Evolutionary conservation across 2,329 filamentous ascomycete species (phyloP), one percentile per base, ranked within the genome.

Genomic region (Venturia asperata): DNA sequence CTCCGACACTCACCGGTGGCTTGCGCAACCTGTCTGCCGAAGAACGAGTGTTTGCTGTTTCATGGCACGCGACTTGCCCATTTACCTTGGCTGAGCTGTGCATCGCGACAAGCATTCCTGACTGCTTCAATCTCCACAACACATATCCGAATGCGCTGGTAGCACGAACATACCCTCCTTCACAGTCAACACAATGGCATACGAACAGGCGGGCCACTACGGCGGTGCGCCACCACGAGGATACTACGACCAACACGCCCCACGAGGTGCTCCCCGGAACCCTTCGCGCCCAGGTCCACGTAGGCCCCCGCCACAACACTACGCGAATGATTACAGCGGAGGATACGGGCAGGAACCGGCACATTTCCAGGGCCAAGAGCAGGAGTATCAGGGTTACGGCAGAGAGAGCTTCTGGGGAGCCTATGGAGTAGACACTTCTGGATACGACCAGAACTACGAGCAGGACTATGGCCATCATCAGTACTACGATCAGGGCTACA

Each of bases 151-250:
- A 37, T 45, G 17, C 24, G 13, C 27, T 19, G n/a, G 61, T 39
- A 63, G 39, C 43, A 34, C 42, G 21, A 19, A 34, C n/a, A 34
- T 13, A 34, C 45, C 24, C 41, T 52, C 61, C n/a, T 42, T 52
- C 61, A 45, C 42, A 34, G 39, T 30, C 27, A n/a, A n/a, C 69
- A 67, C 66, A 66, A 78, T 78, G 76, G 76, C 76, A 30, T 76
- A 78, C 69, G 75, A 77, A 68, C 73, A 73, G 63, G 70, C 75
- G 68, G 70, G 71, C 65, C 68, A 71, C 39, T 75, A 75, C 67
- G 74, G 73, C 65, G 52, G 52, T 19, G 70, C 71, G 65, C 74
- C 71, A 64, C 71, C 70, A 63, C 71, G 72, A 60, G 73, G 73
- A 43, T 73, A 75, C 66, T 71, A 74, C 66, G 68, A 73, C 56